Evolutionary conservation across 345 rosid species (phyloP).

Genomic region (Abelmoschus esculentus): DNA sequence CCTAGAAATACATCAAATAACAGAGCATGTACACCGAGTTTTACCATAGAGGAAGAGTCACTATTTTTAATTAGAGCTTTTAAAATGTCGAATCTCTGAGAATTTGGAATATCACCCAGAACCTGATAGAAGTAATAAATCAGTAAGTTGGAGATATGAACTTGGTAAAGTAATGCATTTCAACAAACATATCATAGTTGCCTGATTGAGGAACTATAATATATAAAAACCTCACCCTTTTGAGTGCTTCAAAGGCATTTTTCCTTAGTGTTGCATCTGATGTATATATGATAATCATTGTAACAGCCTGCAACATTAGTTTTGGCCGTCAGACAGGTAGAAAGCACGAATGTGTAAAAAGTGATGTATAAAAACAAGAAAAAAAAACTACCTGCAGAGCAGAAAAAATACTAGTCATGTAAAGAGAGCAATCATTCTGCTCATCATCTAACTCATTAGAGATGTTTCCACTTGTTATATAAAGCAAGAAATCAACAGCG

Average conservation of each 20-base stretch:
- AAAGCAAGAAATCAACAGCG: constrained; percentile 55
- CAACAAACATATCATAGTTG: background rate
- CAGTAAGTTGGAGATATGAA: background rate
- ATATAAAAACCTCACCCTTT: constrained; percentile 42
- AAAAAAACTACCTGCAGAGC: constrained; percentile 51
- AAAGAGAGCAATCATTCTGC: constrained; percentile 39
- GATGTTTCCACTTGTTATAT: constrained; percentile 39
- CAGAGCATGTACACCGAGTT: constrained; percentile 11
- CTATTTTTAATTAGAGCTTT: constrained; percentile 50
- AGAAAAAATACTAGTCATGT: constrained; percentile 54
- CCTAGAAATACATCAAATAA: background rate
- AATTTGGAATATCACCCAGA: constrained; percentile 61
- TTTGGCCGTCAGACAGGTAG: constrained; percentile 9
- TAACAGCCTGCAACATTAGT: constrained; percentile 43
- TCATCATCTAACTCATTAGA: constrained; percentile 26
- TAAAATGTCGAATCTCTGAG: constrained; percentile 51
- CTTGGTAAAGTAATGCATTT: background rate
- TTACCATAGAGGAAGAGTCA: constrained; percentile 82
- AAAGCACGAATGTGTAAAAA: constrained; percentile 7
- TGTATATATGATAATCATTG: constrained; percentile 44
- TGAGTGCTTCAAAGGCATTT: constrained; percentile 63
- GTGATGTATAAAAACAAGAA: constrained; percentile 8
- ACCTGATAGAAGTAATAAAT: constrained; percentile 39
- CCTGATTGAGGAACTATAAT: background rate
- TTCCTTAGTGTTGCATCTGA: constrained; percentile 48